phyloP scores from a whole-genome alignment of 169 alveolate species.

The Cryptosporidium muris region DNA sequence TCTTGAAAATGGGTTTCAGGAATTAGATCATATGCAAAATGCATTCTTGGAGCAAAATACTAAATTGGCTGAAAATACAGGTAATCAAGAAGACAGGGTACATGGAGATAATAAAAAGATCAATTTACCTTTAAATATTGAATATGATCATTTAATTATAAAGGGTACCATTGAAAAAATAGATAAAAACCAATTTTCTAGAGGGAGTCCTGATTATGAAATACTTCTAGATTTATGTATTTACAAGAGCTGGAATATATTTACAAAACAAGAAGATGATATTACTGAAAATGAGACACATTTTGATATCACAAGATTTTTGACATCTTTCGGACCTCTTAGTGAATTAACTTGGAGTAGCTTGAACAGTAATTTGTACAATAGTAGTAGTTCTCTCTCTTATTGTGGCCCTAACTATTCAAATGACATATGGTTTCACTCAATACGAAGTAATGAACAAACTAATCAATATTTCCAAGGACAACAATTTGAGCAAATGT shows the following conservation, averaged over 20 bases:
- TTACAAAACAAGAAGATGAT: not conserved
- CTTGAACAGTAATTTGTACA: not conserved
- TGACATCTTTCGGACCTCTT: slow-evolving; percentile 22
- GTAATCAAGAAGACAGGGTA: not conserved
- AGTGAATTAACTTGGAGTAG: not conserved
- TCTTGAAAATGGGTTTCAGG: slow-evolving; percentile 66
- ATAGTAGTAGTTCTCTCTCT: not conserved
- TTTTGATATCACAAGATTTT: slow-evolving; percentile 13
- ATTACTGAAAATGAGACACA: not conserved
- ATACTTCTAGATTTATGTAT: not conserved
- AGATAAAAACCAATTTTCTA: not conserved
- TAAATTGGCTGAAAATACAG: not conserved
- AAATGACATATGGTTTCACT: slow-evolving; percentile 18
- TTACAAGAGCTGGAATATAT: not conserved
- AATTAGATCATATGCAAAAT: slow-evolving; percentile 31
- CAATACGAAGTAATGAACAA: not conserved
- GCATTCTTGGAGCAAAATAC: not conserved
- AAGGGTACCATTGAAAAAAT: not conserved
- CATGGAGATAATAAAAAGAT: not conserved
- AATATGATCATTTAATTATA: slow-evolving; percentile 7
- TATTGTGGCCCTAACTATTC: not conserved
- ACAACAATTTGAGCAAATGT: not conserved
- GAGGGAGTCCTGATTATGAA: not conserved
- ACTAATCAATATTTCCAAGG: not conserved
- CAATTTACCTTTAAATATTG: not conserved